phyloP scores from a whole-genome alignment of 148 eudicot species.

The Cornus suecica region DNA sequence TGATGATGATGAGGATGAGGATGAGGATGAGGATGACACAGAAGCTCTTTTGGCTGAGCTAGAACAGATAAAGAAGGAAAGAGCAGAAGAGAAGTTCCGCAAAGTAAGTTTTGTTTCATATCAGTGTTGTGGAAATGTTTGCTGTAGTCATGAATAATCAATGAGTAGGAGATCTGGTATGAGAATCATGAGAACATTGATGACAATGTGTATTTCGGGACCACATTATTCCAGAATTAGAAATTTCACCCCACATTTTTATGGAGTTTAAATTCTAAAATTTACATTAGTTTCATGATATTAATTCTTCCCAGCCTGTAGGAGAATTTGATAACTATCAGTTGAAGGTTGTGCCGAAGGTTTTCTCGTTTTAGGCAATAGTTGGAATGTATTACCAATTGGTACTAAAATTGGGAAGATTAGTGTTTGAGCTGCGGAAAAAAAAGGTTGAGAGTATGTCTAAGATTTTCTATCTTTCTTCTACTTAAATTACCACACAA shows the following conservation, averaged over 20 bases:
- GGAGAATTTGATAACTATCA: too few relatives aligned
- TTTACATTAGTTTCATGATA: neutral
- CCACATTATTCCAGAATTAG: neutral
- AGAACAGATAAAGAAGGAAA: slow-evolving; percentile 86
- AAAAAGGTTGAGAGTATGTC: too few relatives aligned
- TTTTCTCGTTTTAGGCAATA: too few relatives aligned
- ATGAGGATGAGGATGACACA: slow-evolving; percentile 91
- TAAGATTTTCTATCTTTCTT: too few relatives aligned
- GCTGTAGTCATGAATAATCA: neutral
- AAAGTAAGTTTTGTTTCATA: slow-evolving; percentile 41
- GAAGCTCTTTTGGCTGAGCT: slow-evolving; percentile 95
- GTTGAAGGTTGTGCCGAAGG: too few relatives aligned
- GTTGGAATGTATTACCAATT: too few relatives aligned
- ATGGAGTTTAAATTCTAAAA: neutral
- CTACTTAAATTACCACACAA: too few relatives aligned
- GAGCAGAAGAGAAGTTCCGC: slow-evolving; percentile 82
- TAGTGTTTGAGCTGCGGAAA: too few relatives aligned
- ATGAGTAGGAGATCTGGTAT: neutral
- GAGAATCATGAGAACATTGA: too few relatives aligned
- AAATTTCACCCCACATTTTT: too few relatives aligned
- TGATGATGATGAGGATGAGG: slow-evolving; percentile 56
- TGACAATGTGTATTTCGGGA: neutral
- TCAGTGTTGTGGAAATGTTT: neutral
- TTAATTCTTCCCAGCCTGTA: too few relatives aligned
- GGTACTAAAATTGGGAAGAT: too few relatives aligned